phyloP scores from a whole-genome alignment of 2,329 filamentous ascomycete species.

The Aspergillus fumigatiaffinis region DNA sequence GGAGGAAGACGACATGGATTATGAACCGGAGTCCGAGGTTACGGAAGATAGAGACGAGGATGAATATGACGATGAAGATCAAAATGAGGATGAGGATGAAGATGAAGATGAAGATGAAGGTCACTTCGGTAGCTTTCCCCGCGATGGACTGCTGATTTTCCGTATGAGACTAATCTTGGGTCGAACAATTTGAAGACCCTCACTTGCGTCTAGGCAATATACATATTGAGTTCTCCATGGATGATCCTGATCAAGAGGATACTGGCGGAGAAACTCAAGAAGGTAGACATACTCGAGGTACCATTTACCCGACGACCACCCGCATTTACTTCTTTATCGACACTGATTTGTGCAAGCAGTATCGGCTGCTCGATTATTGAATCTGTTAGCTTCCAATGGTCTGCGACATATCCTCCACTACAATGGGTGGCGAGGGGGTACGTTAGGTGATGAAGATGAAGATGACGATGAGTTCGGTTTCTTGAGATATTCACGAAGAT shows the following conservation, averaged over 20 bases:
- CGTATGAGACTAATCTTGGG: not conserved
- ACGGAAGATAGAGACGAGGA: constrained; percentile 34
- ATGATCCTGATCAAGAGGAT: constrained; percentile 16
- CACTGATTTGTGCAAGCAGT: constrained; percentile 20
- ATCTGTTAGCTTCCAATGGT: constrained; percentile 51
- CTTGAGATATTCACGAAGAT: constrained; percentile 45
- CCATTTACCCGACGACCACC: not conserved
- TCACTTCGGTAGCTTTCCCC: constrained; percentile 12
- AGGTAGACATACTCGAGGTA: constrained; percentile 22
- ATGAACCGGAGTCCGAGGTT: constrained; percentile 40
- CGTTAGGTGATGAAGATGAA: constrained; percentile 23
- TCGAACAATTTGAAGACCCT: constrained; percentile 8
- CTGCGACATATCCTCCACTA: constrained; percentile 50
- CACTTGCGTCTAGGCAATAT: constrained; percentile 22
- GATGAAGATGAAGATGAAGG: constrained; percentile 28
- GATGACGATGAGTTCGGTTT: constrained; percentile 27
- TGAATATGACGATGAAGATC: constrained; percentile 35
- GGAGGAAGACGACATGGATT: constrained; percentile 49
- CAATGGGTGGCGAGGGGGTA: constrained; percentile 25
- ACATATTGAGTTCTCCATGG: constrained; percentile 27
- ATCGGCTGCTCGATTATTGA: constrained; percentile 46
- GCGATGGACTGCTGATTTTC: not conserved
- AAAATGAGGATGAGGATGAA: constrained; percentile 34
- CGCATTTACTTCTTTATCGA: not conserved
- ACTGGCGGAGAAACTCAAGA: constrained; percentile 9